These are phyloP conservation scores for Trypanosoma mega DNA, from an alignment of 208 protist genomes.

Conservation along the genomic window DNA sequence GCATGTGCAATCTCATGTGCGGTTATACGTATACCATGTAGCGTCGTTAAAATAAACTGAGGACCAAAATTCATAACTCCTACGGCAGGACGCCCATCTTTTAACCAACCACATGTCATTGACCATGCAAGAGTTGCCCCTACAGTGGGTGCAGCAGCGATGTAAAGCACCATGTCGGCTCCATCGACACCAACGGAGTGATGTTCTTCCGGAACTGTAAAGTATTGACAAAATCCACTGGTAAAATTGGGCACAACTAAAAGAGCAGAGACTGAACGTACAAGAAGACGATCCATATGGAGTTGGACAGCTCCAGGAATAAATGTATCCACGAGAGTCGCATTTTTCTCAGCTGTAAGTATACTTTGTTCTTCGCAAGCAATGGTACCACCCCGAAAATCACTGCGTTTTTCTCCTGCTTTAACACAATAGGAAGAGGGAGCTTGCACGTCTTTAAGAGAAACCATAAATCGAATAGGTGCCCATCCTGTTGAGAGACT, in stretches of 20 bases:
- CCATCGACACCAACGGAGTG: conserved; percentile 31
- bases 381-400: conserved; percentile 23
- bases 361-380: conserved; percentile 29
- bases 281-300: conserved; percentile 43
- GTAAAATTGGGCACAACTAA: conserved; percentile 25
- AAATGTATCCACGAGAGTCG: conserved; percentile 22
- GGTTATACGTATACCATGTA: conserved; percentile 15
- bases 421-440: conserved; percentile 33
- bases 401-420: conserved; percentile 5
- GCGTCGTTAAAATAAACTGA: background rate
- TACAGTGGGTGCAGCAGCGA: conserved; percentile 34
- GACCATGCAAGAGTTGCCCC: conserved; percentile 43
- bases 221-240: conserved; percentile 24
- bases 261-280: conserved; percentile 19
- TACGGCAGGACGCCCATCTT: conserved; percentile 21
- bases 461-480: conserved; percentile 49
- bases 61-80: conserved; percentile 27
- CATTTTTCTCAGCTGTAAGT: conserved; percentile 35
- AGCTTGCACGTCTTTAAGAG: conserved; percentile 34
- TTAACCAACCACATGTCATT: conserved; percentile 26
- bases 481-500: too few relatives aligned
- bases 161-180: conserved; percentile 71
- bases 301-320: conserved; percentile 36
- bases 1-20: conserved; percentile 40
- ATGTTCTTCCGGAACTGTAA: conserved; percentile 49